phyloP scores from a whole-genome alignment of 345 rosid species.

The Salix brachista region DNA sequence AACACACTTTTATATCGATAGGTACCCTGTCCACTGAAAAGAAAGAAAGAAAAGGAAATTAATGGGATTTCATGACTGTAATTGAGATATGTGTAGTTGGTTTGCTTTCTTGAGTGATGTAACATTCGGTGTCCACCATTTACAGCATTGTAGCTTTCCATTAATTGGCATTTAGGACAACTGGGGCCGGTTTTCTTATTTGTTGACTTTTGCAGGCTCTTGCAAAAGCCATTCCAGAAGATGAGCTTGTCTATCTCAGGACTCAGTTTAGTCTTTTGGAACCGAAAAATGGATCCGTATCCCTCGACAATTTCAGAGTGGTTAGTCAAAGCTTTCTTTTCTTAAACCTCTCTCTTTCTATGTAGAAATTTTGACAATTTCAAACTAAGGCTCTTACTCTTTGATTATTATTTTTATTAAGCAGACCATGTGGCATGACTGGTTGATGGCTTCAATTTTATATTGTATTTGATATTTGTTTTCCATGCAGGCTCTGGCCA shows the following conservation, averaged over 20 bases:
- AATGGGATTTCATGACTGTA: too few relatives aligned
- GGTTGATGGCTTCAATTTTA: not conserved
- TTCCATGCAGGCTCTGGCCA: constrained; percentile 60
- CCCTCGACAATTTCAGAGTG: constrained; percentile 59
- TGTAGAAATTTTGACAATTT: not conserved
- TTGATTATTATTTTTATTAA: too few relatives aligned
- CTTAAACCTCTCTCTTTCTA: not conserved
- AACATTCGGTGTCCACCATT: not conserved
- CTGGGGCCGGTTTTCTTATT: not conserved
- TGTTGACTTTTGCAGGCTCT: constrained; percentile 59
- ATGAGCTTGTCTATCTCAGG: constrained; percentile 60
- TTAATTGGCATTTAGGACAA: not conserved
- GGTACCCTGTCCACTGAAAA: not conserved
- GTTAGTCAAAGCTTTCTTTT: constrained; percentile 39
- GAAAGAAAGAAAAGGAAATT: not conserved
- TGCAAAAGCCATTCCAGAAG: constrained; percentile 83
- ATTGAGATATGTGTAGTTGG: too few relatives aligned
- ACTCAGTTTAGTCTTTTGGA: constrained; percentile 78
- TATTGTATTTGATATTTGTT: not conserved
- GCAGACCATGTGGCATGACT: not conserved
- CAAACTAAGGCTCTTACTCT: not conserved
- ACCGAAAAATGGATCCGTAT: constrained; percentile 70
- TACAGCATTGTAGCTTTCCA: not conserved
- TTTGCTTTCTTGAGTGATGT: too few relatives aligned
- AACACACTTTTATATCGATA: not conserved